Evolutionary conservation across 768 basidiomycete species (phyloP).

Genomic region (Tricholoma terreum): DNA sequence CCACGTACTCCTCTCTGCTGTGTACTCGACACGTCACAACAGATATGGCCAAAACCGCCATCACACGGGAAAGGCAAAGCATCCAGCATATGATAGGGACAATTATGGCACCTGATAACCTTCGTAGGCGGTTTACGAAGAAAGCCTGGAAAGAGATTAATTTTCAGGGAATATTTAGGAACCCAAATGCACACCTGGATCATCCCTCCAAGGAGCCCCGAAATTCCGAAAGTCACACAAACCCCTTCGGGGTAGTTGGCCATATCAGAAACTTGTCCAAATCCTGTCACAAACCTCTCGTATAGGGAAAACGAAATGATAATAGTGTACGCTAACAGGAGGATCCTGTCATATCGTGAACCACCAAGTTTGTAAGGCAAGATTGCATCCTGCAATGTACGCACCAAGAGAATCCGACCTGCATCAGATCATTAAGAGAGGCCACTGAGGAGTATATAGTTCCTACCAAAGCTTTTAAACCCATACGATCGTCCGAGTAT

Average conservation of each 20-base stretch:
- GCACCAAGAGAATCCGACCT: conserved; percentile 8
- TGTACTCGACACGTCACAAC: conserved; percentile 5
- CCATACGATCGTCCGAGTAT: conserved; percentile 4
- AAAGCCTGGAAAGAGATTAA: conserved; percentile 4
- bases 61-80: conserved; percentile 5
- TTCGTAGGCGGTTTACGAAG: conserved; percentile 12
- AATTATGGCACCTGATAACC: neutral
- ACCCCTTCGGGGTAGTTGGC: conserved; percentile 6
- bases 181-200: conserved; percentile 4
- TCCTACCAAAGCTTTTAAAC: conserved; percentile 6
- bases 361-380: no score
- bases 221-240: conserved; percentile 7
- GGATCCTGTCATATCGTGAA: neutral
- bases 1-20: neutral
- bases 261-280: conserved; percentile 2
- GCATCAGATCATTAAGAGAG: neutral
- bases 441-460: neutral
- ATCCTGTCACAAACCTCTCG: neutral
- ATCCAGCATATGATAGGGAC: conserved; percentile 11
- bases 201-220: conserved; percentile 4
- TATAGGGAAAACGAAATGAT: conserved; percentile 8
- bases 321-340: conserved; percentile 3
- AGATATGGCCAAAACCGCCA: conserved; percentile 3
- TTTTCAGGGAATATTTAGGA: neutral
- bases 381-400: no score